A percentile compares a stretch with the other conserved stretches of the same genome.
Evolutionary conservation across 1,139 yeast species (phyloP).

Genomic region (Zygosaccharomyces pseudobailii): DNA sequence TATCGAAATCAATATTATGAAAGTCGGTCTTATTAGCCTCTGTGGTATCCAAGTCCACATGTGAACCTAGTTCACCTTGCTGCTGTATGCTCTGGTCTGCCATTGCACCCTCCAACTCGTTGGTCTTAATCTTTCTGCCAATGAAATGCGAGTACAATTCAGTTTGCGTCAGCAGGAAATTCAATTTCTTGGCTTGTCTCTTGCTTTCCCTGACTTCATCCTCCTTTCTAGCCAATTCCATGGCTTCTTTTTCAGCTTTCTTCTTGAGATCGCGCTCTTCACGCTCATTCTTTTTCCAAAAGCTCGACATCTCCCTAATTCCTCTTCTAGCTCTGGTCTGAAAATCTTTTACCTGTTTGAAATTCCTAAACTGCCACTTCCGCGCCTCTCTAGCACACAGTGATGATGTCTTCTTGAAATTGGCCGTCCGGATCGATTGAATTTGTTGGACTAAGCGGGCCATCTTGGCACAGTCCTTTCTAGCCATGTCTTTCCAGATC

Average conservation of each 20-base stretch:
- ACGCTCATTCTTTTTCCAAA: conserved; percentile 96
- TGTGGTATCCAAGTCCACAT: conserved; percentile 34
- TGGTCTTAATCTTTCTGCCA: conserved; percentile 87
- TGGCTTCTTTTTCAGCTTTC: conserved; percentile 86
- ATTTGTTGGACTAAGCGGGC: conserved; percentile 74
- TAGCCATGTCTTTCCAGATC: conserved; percentile 93
- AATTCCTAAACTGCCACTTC: conserved; percentile 90
- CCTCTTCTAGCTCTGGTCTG: conserved; percentile 93
- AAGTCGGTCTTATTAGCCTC: conserved; percentile 51
- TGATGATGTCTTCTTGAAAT: conserved; percentile 80
- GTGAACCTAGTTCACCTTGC: conserved; percentile 16
- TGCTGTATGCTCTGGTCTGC: conserved; percentile 28
- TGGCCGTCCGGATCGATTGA: conserved; percentile 69
- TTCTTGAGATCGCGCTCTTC: conserved; percentile 86
- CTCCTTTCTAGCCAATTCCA: conserved; percentile 84
- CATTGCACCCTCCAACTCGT: conserved; percentile 70
- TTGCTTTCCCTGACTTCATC: conserved; percentile 94
- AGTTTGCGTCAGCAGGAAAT: conserved; percentile 93
- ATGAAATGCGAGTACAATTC: conserved; percentile 95
- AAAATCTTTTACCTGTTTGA: conserved; percentile 84
- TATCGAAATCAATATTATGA: conserved; percentile 75
- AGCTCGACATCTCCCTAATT: conserved; percentile 95
- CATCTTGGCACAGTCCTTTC: conserved; percentile 90
- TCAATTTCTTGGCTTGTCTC: conserved; percentile 90
- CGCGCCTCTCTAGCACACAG: conserved; percentile 93